Evolutionary conservation across 2,329 filamentous ascomycete genomes (phyloP).

Genomic region (Aspergillus bombycis): DNA sequence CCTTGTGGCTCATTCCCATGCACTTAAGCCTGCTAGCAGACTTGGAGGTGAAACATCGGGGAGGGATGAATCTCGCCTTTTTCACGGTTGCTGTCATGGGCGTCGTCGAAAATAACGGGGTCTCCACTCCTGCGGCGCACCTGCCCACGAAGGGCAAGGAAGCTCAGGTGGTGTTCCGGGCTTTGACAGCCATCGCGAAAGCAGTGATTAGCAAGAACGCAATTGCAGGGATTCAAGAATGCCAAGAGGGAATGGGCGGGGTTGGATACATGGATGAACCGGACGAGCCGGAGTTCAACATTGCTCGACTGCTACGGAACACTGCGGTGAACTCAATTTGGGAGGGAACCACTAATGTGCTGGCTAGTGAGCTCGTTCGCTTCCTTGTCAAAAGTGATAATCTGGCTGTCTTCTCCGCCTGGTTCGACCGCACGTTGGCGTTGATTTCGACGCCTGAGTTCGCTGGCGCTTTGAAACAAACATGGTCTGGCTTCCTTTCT

Average conservation of each 20-base stretch:
- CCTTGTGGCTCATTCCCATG: conserved; percentile 44
- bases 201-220: conserved; percentile 40
- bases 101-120: conserved; percentile 59
- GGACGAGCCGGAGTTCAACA: conserved; percentile 64
- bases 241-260: conserved; percentile 43
- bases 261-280: conserved; percentile 45
- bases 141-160: conserved; percentile 38
- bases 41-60: conserved; percentile 43
- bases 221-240: conserved; percentile 38
- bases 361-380: conserved; percentile 58
- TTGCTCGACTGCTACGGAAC: conserved; percentile 68
- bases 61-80: conserved; percentile 40
- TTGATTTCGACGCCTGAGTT: conserved; percentile 17
- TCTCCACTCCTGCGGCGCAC: conserved; percentile 43
- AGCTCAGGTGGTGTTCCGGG: conserved; percentile 31
- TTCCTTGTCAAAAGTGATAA: conserved; percentile 30
- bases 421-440: conserved; percentile 46
- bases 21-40: conserved; percentile 45
- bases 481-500: conserved; percentile 23
- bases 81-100: conserved; percentile 37
- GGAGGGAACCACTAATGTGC: conserved; percentile 74
- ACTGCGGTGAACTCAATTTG: conserved; percentile 61
- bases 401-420: conserved; percentile 35
- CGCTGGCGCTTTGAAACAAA: conserved; percentile 11
- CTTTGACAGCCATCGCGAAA: conserved; percentile 36